Conservation (phyloP, 768 basidiomycete genomes). For the Hirschioporus abietinus region DNA sequence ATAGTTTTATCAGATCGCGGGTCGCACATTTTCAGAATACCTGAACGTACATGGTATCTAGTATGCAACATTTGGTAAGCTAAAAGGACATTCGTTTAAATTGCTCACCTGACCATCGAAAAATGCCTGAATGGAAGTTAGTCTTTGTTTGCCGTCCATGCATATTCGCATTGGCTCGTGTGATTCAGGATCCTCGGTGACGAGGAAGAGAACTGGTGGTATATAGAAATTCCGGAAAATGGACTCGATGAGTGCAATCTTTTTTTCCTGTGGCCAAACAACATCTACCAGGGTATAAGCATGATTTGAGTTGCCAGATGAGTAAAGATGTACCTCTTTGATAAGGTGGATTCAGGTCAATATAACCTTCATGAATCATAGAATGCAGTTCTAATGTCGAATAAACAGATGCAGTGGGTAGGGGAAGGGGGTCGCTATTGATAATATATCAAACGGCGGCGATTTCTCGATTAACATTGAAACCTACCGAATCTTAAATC, state of each 20-base stretch:
- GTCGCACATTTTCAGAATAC: slow-evolving; percentile 14
- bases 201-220: slow-evolving; percentile 45
- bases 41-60: slow-evolving; percentile 47
- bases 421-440: slow-evolving; percentile 32
- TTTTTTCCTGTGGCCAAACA: slow-evolving; percentile 71
- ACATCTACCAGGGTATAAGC: slow-evolving; percentile 42
- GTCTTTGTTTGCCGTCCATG: slow-evolving; percentile 50
- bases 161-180: slow-evolving; percentile 37
- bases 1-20: slow-evolving; percentile 12
- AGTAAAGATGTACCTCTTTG: slow-evolving; percentile 51
- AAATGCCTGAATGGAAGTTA: slow-evolving; percentile 43
- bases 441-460: background rate
- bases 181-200: slow-evolving; percentile 21
- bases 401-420: slow-evolving; percentile 34
- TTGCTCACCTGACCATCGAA: slow-evolving; percentile 37
- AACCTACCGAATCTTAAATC: background rate
- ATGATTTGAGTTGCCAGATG: background rate
- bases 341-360: slow-evolving; percentile 68
- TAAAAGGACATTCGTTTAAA: background rate
- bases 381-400: slow-evolving; percentile 44
- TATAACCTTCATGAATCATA: slow-evolving; percentile 62
- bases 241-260: slow-evolving; percentile 48
- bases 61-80: background rate
- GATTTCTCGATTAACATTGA: background rate
- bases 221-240: slow-evolving; percentile 50